Conservation (phyloP, 176 grass and related monocot genomes). For the Elaeis guineensis region DNA sequence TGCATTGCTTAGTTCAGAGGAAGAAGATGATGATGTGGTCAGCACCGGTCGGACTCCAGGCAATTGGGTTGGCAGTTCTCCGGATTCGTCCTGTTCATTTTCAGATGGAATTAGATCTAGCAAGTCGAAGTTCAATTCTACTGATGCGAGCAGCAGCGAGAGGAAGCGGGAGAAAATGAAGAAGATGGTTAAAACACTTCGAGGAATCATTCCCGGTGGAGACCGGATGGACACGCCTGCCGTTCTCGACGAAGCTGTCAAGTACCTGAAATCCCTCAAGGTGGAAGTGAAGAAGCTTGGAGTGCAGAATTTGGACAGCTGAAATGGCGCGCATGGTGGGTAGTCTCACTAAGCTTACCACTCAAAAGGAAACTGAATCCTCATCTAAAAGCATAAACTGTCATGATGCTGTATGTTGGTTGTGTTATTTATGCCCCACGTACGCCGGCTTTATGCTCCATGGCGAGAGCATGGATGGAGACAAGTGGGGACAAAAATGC, state of each 20-base stretch:
- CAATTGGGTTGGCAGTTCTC: conserved; percentile 41
- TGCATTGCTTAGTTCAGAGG: conserved; percentile 81
- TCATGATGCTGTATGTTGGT: conserved; percentile 32
- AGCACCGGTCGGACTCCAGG: conserved; percentile 77
- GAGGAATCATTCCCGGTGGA: conserved; percentile 72
- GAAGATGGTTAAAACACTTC: conserved; percentile 77
- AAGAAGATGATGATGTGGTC: conserved; percentile 78
- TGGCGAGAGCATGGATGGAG: conserved; percentile 45
- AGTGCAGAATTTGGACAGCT: conserved; percentile 42
- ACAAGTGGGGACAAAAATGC: background rate
- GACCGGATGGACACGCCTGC: conserved; percentile 71
- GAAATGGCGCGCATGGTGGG: background rate
- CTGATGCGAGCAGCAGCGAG: background rate
- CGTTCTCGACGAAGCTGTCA: conserved; percentile 64
- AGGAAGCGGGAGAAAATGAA: conserved; percentile 68
- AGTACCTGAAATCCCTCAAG: conserved; percentile 82
- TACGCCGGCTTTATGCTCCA: conserved; percentile 51
- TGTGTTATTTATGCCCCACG: conserved; percentile 37
- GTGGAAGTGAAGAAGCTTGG: conserved; percentile 82
- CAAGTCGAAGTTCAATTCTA: conserved; percentile 15
- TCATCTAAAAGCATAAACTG: conserved; percentile 17
- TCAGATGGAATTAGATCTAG: background rate
- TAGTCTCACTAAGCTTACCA: too few relatives aligned
- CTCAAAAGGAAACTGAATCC: background rate
- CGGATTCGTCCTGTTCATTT: conserved; percentile 78